Percentiles rank a stretch among this genome's conserved stretches.
Evolutionary conservation across 371 early-diverging fungal species (phyloP).

Genomic region (Lichtheimia ornata): DNA sequence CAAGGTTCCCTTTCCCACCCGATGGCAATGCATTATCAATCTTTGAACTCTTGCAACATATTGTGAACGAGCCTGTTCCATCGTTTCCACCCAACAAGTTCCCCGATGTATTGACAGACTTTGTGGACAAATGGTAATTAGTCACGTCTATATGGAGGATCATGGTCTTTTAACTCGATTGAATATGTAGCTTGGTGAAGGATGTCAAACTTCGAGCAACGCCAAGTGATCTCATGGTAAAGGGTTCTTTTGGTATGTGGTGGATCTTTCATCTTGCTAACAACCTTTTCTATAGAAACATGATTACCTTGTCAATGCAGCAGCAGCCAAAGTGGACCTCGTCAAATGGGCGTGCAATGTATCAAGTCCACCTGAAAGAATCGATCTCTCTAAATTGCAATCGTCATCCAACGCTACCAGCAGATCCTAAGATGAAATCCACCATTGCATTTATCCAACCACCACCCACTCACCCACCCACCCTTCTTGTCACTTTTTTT

Average conservation of each 20-base stretch:
- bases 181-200: conserved; percentile 66
- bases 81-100: conserved; percentile 71
- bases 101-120: conserved; percentile 75
- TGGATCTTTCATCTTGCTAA: not conserved
- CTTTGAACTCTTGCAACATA: conserved; percentile 91
- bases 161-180: not conserved
- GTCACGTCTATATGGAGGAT: not conserved
- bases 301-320: conserved; percentile 54
- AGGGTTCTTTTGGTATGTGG: conserved; percentile 16
- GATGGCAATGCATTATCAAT: conserved; percentile 75
- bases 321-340: conserved; percentile 58
- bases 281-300: conserved; percentile 41
- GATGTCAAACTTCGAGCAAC: conserved; percentile 74
- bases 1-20: conserved; percentile 88
- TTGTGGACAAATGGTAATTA: conserved; percentile 75
- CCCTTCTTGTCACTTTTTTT: not conserved
- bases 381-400: conserved; percentile 16
- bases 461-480: not conserved
- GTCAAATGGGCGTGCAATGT: conserved; percentile 49
- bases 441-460: not conserved
- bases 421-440: not conserved
- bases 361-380: conserved; percentile 15
- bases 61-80: conserved; percentile 92
- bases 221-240: conserved; percentile 69
- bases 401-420: conserved; percentile 6